Conservation (phyloP, 257 asterid genomes). For the Nicotiana obtusifolia region DNA sequence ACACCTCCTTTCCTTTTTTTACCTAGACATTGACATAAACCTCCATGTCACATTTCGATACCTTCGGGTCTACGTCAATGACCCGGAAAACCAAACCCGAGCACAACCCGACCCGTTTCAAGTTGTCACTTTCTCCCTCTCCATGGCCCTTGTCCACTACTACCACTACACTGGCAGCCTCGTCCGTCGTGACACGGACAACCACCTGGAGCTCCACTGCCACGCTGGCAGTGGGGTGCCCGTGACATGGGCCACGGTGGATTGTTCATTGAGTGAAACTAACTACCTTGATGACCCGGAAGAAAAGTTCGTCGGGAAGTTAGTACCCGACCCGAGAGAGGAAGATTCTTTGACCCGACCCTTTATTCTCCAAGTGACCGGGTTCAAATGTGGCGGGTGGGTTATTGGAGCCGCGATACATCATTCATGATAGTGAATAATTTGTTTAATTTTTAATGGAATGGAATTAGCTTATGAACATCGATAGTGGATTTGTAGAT, state of each 20-base stretch:
- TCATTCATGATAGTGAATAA: too few relatives aligned
- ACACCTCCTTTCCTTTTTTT: neutral
- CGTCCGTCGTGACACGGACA: conserved; percentile 35
- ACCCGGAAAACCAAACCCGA: neutral
- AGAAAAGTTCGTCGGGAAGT: conserved; percentile 12
- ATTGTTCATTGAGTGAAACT: conserved; percentile 19
- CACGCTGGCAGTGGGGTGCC: conserved; percentile 37
- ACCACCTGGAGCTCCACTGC: conserved; percentile 50
- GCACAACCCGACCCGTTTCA: conserved; percentile 34
- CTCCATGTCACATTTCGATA: neutral
- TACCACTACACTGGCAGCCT: conserved; percentile 47
- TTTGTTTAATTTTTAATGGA: too few relatives aligned
- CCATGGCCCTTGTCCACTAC: conserved; percentile 40
- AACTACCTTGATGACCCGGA: conserved; percentile 25
- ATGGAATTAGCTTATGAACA: too few relatives aligned
- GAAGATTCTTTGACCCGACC: conserved; percentile 28
- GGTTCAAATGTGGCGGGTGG: conserved; percentile 62
- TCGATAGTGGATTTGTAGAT: too few relatives aligned
- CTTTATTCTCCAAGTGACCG: conserved; percentile 46
- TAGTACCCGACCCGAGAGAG: conserved; percentile 40
- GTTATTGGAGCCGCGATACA: conserved; percentile 56
- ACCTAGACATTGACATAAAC: neutral
- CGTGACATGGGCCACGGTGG: conserved; percentile 24
- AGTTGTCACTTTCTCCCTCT: conserved; percentile 49
- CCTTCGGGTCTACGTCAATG: neutral